Evolutionary conservation across 768 basidiomycete genomes (phyloP).

Genomic region (Kondoa subrosea): DNA sequence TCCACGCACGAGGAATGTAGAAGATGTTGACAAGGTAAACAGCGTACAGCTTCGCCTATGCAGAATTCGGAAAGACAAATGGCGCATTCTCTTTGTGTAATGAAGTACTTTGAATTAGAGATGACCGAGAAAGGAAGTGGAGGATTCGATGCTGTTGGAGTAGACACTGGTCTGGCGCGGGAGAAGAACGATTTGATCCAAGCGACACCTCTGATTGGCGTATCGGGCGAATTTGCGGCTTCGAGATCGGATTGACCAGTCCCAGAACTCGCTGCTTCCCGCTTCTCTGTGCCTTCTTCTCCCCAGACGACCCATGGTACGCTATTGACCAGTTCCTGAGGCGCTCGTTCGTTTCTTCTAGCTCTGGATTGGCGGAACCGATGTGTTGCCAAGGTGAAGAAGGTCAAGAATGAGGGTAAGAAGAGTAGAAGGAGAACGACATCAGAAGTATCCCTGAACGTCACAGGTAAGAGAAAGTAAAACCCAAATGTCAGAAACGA

Average conservation of each 20-base stretch:
- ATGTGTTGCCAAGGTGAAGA: conserved; percentile 3
- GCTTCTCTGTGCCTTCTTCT: conserved; percentile 3
- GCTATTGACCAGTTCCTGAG: neutral
- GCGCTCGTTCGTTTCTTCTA: neutral
- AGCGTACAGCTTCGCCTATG: conserved; percentile 5
- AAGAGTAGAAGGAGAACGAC: conserved; percentile 4
- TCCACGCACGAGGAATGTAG: conserved; percentile 54
- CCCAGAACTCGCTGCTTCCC: neutral
- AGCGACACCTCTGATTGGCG: neutral
- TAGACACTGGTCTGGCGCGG: neutral
- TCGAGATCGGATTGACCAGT: neutral
- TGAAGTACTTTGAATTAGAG: neutral
- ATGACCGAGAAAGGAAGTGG: conserved; percentile 3
- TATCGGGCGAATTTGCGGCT: neutral
- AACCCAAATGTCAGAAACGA: neutral
- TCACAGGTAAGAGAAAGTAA: neutral
- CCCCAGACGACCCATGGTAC: conserved; percentile 4
- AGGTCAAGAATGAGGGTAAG: conserved; percentile 2
- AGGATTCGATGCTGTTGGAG: neutral
- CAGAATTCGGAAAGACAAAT: conserved; percentile 4
- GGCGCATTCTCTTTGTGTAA: neutral
- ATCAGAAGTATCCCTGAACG: conserved; percentile 4
- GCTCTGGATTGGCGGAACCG: neutral
- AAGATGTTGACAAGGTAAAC: conserved; percentile 7
- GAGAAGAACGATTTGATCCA: neutral